Evolutionary conservation across 2,329 filamentous ascomycete genomes (phyloP).

Genomic region (Pyricularia sp.): DNA sequence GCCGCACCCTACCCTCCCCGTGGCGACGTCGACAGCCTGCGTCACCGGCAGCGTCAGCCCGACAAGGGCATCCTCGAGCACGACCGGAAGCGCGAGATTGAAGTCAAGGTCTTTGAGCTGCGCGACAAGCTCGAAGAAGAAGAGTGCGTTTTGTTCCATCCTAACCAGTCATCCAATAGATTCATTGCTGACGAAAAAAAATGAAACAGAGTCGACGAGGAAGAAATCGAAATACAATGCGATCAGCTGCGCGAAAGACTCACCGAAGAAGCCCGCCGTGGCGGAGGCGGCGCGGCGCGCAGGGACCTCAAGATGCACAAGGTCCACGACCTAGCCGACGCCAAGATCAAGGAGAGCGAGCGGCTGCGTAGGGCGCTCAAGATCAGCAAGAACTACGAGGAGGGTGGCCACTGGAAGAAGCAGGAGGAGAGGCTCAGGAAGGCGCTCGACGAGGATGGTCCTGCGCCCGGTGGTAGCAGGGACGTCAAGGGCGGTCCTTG

Average conservation of each 20-base stretch:
- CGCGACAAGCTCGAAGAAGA: conserved; percentile 87
- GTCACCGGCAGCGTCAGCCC: conserved; percentile 69
- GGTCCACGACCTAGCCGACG: conserved; percentile 89
- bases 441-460: conserved; percentile 19
- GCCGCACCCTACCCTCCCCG: conserved; percentile 63
- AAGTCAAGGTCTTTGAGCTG: conserved; percentile 86
- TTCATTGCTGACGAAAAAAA: neutral
- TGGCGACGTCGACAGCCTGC: conserved; percentile 49
- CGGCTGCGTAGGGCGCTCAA: conserved; percentile 73
- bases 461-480: neutral
- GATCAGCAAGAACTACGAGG: conserved; percentile 74
- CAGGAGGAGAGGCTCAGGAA: conserved; percentile 57
- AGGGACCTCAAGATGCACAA: conserved; percentile 75
- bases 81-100: conserved; percentile 78
- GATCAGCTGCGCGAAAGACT: conserved; percentile 53
- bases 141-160: conserved; percentile 37
- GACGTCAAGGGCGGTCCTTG: neutral
- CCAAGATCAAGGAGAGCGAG: conserved; percentile 93
- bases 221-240: conserved; percentile 74
- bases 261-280: conserved; percentile 29
- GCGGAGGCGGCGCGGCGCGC: conserved; percentile 21
- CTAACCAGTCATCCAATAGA: too few relatives aligned
- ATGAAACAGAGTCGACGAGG: conserved; percentile 56
- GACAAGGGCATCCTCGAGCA: conserved; percentile 91
- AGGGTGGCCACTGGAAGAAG: conserved; percentile 73